These are phyloP conservation scores for Backusella australiensis DNA, from an alignment of 192 early-diverging fungal species.

Conservation along the genomic window DNA sequence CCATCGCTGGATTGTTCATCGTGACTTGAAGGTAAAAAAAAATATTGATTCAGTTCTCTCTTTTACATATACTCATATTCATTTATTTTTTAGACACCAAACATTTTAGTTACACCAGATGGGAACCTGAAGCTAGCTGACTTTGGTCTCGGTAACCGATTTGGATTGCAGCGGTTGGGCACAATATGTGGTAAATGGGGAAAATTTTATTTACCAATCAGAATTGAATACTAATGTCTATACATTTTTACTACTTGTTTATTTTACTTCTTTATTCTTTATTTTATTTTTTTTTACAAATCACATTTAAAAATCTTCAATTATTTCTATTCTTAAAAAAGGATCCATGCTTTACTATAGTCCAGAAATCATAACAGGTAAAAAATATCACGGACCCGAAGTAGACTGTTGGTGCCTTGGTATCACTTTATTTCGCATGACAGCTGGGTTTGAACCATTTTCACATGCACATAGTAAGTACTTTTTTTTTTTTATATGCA, in stretches of 20 bases:
- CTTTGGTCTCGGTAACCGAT: conserved; percentile 89
- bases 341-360: conserved; percentile 86
- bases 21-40: conserved; percentile 85
- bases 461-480: conserved; percentile 39
- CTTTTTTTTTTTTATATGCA: not conserved
- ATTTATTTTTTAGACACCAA: conserved; percentile 48
- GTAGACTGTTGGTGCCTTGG: conserved; percentile 97
- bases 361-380: conserved; percentile 89
- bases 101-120: conserved; percentile 74
- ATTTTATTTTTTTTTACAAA: not conserved
- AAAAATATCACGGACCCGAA: conserved; percentile 90
- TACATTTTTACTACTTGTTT: not conserved
- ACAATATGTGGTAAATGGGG: conserved; percentile 81
- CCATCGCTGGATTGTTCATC: conserved; percentile 69
- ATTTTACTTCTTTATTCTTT: not conserved
- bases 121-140: conserved; percentile 85
- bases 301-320: not conserved
- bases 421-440: conserved; percentile 86
- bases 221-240: not conserved
- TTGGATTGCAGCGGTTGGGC: conserved; percentile 62
- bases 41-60: not conserved
- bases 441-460: conserved; percentile 53
- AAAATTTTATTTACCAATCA: not conserved
- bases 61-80: not conserved
- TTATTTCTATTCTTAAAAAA: conserved; percentile 37